Base-by-base conservation (phyloP, 23 red algal species). In the Cyanidiococcus yangmingshanensis region DNA sequence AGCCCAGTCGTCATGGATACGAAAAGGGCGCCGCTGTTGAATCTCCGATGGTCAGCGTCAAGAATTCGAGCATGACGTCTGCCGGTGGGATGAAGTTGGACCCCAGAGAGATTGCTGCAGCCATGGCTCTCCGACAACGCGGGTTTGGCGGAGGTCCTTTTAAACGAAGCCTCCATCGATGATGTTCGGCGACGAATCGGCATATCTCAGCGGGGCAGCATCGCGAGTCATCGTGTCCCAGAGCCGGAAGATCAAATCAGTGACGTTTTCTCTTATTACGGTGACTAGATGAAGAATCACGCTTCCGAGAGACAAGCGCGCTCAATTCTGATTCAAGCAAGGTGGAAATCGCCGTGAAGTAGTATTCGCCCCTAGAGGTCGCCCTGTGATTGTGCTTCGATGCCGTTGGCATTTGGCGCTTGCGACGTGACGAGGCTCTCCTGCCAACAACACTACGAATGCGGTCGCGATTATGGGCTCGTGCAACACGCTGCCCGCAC, bases 141-240 rank as follows among this genome's bases (percentile, higher is more conserved):
- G 63, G 63, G 32, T 71, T 71, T 35, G 63, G 63, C 27, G 63
- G 63, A 25, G 63, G 63, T 7, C n/a, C 32, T 71, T 12, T 29
- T 25, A 12, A 71, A 71, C 63, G 63, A 35, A 7, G 63, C 21
- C n/a, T 32, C 63, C 63, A 35, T 71, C n/a, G n/a, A 71, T 35
- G 63, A 71, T 29, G 63, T 71, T 25, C 63, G 63, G 7, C 63
- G 63, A 32, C 63, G 63, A 25, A 12, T 71, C 16, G 63, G 32
- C 7, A 17, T n/a, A n/a, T n/a, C n/a, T n/a, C n/a, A n/a, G n/a
- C n/a, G n/a, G n/a, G n/a, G n/a, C n/a, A n/a, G n/a, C n/a, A n/a
- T n/a, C n/a, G n/a, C 7, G 63, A 7, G 63, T 29, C 12, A 7
- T 7, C 63, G 7, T 7, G 63, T 71, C 16, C 63, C 15, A 71